A percentile compares a stretch with the other conserved stretches of the same genome.
Evolutionary conservation across 225 moss, liverwort and hornwort genomes (phyloP).

Genomic region (Sphagnum tenellum): DNA sequence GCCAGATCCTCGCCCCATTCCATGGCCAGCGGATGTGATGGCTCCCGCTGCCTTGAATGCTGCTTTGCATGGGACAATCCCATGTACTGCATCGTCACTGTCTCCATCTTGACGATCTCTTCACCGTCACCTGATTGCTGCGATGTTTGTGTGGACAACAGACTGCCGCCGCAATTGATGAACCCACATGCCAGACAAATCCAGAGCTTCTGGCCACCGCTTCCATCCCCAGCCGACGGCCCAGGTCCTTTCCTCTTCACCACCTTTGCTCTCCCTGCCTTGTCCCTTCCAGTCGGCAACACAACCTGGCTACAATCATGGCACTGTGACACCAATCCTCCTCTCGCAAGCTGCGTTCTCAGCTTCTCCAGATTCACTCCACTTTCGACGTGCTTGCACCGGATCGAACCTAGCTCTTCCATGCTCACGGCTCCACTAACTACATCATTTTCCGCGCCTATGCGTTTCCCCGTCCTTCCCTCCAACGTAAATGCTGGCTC

Average conservation of each 20-base stretch:
- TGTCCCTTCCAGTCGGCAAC: constrained; percentile 16
- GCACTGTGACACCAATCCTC: constrained; percentile 19
- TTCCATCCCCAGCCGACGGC: constrained; percentile 12
- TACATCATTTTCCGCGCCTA: neutral
- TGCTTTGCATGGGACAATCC: constrained; percentile 34
- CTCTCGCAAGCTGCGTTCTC: constrained; percentile 23
- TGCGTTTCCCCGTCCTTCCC: neutral
- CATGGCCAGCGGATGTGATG: constrained; percentile 47
- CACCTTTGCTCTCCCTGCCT: constrained; percentile 20
- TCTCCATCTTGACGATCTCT: constrained; percentile 9
- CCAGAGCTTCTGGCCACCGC: constrained; percentile 28
- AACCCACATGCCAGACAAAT: constrained; percentile 60
- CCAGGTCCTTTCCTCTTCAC: constrained; percentile 15
- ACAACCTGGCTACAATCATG: constrained; percentile 28
- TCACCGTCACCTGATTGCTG: constrained; percentile 2
- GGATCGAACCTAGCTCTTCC: neutral
- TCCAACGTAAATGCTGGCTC: constrained; percentile 14
- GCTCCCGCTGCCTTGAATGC: constrained; percentile 33
- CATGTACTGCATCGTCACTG: constrained; percentile 6
- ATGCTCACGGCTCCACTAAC: constrained; percentile 1
- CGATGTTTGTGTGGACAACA: neutral
- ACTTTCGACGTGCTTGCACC: constrained; percentile 4
- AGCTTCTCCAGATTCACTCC: constrained; percentile 32
- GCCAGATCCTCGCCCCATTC: constrained; percentile 29
- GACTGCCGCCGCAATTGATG: constrained; percentile 24